These are phyloP conservation scores for Cyclotella sp. DNA, from an alignment of 108 stramenopile species.

Conservation along the genomic window DNA sequence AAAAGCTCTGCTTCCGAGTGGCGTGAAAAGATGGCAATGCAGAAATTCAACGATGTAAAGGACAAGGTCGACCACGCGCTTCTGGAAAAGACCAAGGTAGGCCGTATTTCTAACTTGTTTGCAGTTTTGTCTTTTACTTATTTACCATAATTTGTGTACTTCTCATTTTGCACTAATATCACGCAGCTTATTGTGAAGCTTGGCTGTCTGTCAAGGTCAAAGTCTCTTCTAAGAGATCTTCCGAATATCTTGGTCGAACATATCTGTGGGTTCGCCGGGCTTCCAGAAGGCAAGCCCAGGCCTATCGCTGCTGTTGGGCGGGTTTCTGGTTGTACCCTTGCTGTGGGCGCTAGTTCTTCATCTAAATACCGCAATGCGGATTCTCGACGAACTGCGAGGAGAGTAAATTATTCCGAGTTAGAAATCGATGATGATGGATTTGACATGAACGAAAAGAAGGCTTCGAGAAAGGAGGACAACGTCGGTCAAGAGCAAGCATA, in stretches of 20 bases:
- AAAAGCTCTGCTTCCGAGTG: background rate
- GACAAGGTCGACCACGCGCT: background rate
- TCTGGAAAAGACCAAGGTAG: slow-evolving; percentile 1
- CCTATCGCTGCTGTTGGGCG: background rate
- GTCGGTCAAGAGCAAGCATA: background rate
- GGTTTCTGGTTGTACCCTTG: background rate
- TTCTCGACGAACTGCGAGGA: background rate
- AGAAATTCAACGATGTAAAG: background rate
- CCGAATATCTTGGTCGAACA: background rate
- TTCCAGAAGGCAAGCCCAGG: background rate
- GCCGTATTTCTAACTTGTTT: background rate
- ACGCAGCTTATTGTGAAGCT: background rate
- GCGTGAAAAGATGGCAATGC: background rate
- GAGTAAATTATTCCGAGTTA: background rate
- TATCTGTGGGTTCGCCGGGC: slow-evolving; percentile 5
- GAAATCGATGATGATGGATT: background rate
- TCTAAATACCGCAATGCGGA: no score
- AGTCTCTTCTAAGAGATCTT: background rate
- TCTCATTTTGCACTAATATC: no score
- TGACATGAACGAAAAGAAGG: background rate
- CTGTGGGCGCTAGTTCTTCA: no score
- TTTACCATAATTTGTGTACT: background rate
- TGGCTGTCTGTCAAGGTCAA: background rate
- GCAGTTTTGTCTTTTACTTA: background rate
- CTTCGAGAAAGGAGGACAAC: background rate